A percentile compares a stretch with the other conserved stretches of the same genome.
These are phyloP conservation scores for Rusavskia elegans DNA, from an alignment of 495 filamentous ascomycete species.

Conservation along the genomic window DNA sequence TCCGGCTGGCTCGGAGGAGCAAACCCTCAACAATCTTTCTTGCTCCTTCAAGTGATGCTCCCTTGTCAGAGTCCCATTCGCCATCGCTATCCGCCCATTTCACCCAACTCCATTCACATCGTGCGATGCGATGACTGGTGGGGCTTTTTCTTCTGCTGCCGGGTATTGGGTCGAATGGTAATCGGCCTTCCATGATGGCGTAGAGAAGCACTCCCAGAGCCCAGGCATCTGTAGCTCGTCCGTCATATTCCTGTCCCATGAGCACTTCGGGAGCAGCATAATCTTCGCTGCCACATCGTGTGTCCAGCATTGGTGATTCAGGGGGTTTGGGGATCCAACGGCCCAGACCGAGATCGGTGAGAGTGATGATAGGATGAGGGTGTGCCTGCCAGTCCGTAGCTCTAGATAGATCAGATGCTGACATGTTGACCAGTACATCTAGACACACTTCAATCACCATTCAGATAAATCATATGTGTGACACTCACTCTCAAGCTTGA, in stretches of 20 bases:
- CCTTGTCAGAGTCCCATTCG: conserved; percentile 46
- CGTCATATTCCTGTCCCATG: conserved; percentile 89
- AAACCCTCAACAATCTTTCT: conserved; percentile 67
- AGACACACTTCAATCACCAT: conserved; percentile 11
- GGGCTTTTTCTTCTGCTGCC: conserved; percentile 51
- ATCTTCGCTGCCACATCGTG: conserved; percentile 87
- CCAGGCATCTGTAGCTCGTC: conserved; percentile 86
- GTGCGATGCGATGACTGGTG: conserved; percentile 82
- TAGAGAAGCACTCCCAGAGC: conserved; percentile 87
- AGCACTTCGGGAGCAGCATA: conserved; percentile 95
- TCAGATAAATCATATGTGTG: not conserved
- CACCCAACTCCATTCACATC: conserved; percentile 89
- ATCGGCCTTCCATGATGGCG: conserved; percentile 75
- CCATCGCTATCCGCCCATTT: conserved; percentile 62
- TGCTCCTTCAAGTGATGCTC: conserved; percentile 51
- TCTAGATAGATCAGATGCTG: conserved; percentile 33
- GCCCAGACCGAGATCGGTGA: conserved; percentile 88
- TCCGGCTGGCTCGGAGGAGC: conserved; percentile 58
- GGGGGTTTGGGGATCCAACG: conserved; percentile 60
- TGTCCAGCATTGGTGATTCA: conserved; percentile 57
- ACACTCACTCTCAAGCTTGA: conserved; percentile 87
- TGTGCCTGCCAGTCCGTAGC: conserved; percentile 50
- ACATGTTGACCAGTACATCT: conserved; percentile 86
- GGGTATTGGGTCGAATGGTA: conserved; percentile 82
- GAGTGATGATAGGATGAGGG: conserved; percentile 65